Evolutionary conservation across 164 flowering plant genomes (phyloP), one percentile per base, ranked within the genome.

Genomic region (Pachysandra terminalis): DNA sequence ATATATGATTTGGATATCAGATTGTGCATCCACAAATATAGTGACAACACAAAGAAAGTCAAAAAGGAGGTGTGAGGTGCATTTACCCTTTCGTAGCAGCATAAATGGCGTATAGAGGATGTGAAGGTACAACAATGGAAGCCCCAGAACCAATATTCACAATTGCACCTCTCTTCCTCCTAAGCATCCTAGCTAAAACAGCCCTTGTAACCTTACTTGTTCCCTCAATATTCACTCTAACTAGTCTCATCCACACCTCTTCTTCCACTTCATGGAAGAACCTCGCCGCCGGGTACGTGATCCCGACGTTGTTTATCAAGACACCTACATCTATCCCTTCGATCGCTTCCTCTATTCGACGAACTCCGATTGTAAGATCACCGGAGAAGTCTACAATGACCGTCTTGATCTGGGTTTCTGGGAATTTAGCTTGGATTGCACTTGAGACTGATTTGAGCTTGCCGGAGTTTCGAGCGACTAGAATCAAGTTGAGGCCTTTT

Each of bases 31-130:
- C n/a, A n/a, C n/a, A n/a, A n/a, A n/a, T n/a, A n/a, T n/a, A n/a
- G n/a, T n/a, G n/a, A n/a, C n/a, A n/a, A n/a, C n/a, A n/a, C n/a
- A n/a, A n/a, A n/a, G n/a, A n/a, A n/a, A n/a, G n/a, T n/a, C n/a
- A n/a, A n/a, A n/a, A n/a, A n/a, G n/a, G n/a, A n/a, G n/a, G n/a
- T n/a, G n/a, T n/a, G n/a, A n/a, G n/a, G n/a, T n/a, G n/a, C n/a
- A n/a, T n/a, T n/a, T 79, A 84, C 88, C 84, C 85, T 83, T 88
- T 88, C 4, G 90, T 68, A 13, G 93, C 81, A 14, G 86, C 83
- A 70, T 88, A 88, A 25, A 85, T 32, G 9, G 89, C 41, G 54
- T 61, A 77, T 0, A 86, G 74, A 51, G 93, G 93, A 63, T 71
- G 64, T 0, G 89, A 85, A n/a, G 89, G 75, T 19, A 81, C 19